Base-by-base conservation (phyloP, 495 filamentous ascomycete genomes). In the Oidiodendron maius region DNA sequence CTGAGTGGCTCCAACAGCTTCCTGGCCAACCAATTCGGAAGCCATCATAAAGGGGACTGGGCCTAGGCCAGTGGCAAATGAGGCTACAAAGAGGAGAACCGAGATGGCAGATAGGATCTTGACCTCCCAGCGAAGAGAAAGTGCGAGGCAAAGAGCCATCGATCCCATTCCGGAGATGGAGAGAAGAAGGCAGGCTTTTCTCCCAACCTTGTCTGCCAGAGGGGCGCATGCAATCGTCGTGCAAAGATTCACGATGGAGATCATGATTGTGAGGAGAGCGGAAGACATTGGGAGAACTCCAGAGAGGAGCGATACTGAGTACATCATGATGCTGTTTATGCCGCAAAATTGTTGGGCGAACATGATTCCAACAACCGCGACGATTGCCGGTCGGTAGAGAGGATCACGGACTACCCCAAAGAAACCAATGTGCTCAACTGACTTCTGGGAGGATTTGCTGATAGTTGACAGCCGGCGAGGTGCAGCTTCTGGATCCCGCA, bases 261-360 rank as follows among this genome's bases (percentile, higher is more conserved):
- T 89, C 40, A 81, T 66, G 46, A 97, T 89, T 44, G 89, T 91
- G 40, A 97, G 70, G 4, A 89, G 64, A 0, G 83, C 84, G 0
- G 90, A 89, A 24, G 76, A 84, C 20, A 83, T 80, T 6, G 86
- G 85, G 0, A 97, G 68, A 9, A 96, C 77, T 37, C 73, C 78
- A 28, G 82, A 76, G 28, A 98, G 74, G 2, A 97, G 78, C 3
- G 86, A 87, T 2, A 98, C 93, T 6, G 89, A 93, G 66, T 98
- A 97, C 89, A 98, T 96, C 63, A 98, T 83, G 56, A 97, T 89
- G 46, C 86, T 90, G 72, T 98, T 98, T 68, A 98, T 89, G 22
- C 91, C 91, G 24, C 81, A 85, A 18, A 98, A 72, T 60, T 98
- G 93, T 59, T 98, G 93, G 8, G 87, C 83, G 28, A 91, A 68